Base-by-base conservation (phyloP, 1,139 yeast species). In the Geotrichum macrosporum region DNA sequence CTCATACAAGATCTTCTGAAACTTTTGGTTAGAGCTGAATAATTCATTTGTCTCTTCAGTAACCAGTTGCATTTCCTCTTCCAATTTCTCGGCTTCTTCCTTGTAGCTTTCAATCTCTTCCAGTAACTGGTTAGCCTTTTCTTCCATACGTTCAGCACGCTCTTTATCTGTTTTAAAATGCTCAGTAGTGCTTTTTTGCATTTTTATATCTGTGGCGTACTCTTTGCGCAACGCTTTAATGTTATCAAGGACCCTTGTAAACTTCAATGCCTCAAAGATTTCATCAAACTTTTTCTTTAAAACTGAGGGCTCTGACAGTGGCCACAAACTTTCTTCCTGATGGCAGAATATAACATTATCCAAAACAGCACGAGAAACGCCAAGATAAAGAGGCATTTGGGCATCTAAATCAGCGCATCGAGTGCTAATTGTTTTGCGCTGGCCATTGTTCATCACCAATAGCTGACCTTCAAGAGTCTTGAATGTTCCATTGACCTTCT, bases 271-370 rank as follows among this genome's bases (percentile, higher is more conserved):
- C 64, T 94, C 97, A 58, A 94, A 94, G 5, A 94, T 92, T 62
- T 92, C 98, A 64, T 94, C 98, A 59, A 94, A 94, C 51, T 92
- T 76, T 66, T 89, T 89, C 67, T 94, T 94, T 61, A 94, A 73
- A 12, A 77, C 77, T 5, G 95, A 75, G 1, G 98, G 95, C 65
- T 94, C 99, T 56, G 92, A 80, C 48, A 94, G 71, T 1, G 99
- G 99, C 99, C 99, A 94, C 34, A 87, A 68, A 59, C 94, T 83
- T 52, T 94, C 99, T 60, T 94, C 99, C 64, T 94, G 99, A 62
- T 94, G 99, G 61, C 98, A 92, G 64, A 94, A 94, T 2, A 92
- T 82, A 39, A 94, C 98, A 63, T 88, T 86, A 57, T 92, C 96
- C 41, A 94, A 68, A 46, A 94, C 79, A 0, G 97, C 87, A 48